Base-by-base conservation (phyloP, 768 basidiomycete genomes). In the Myochromella boudieri region DNA sequence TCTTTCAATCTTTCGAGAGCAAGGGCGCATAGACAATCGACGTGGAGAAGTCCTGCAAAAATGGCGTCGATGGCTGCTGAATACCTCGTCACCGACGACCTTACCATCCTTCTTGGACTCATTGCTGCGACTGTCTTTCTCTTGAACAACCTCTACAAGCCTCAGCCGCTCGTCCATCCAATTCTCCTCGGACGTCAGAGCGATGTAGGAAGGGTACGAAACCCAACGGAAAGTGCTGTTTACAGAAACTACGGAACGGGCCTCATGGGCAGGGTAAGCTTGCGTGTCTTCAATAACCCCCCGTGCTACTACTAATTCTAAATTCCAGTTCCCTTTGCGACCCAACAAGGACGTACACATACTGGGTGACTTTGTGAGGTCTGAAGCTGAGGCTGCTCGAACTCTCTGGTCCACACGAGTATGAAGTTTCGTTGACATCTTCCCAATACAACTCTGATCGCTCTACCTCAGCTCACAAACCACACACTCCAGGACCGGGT, bases 181-280 rank as follows among this genome's bases (percentile, higher is more conserved):
- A 87, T 97, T 54, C 76, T 95, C 7, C 78, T 97, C 1, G 93
- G 94, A 6, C 74, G 92, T 40, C 94, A 97, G 74, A 91, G 91
- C 56, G 95, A 97, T 63, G 86, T 87, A 21, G 85, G 84, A 10
- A 76, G 85, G 40, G 90, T 94, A 3, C 74, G 94, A 43, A 84
- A 90, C 59, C 76, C 86, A 10, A 75, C 78, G 6, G 88, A 95
- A 68, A 93, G 90, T 57, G 90, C 91, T 0, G 72, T 94, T 12
- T 95, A 95, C 65, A 80, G 95, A 58, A 92, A 90, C 69, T 97
- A 94, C 73, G 81, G 87, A 11, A 91, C 87, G 20, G 90, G 90
- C 11, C 71, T 89, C 48, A 78, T 82, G 81, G 93, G 81, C 57
- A 81, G 85, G 71, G 92, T 84, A 66, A 64, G 80, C 71, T 10